Evolutionary conservation across 176 grass and related monocot genomes (phyloP).

Genomic region (Rhynchospora pubera): DNA sequence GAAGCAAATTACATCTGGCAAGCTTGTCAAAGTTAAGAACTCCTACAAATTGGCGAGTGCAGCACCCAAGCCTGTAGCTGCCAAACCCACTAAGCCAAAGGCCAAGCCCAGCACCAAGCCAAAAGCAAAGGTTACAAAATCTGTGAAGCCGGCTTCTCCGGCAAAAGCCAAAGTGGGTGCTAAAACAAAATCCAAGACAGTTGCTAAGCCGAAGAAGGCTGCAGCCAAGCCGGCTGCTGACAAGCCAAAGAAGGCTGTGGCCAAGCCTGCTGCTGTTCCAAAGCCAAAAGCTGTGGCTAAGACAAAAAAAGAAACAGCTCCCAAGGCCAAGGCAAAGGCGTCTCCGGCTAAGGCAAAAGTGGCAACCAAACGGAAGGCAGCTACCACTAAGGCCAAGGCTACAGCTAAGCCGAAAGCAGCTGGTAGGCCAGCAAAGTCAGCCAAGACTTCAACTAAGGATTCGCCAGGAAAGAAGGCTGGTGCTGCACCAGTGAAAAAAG

Average conservation of each 20-base stretch:
- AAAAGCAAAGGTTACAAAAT: background rate
- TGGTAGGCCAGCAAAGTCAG: background rate
- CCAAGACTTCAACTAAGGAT: slow-evolving; percentile 1
- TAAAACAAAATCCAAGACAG: background rate
- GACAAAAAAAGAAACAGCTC: slow-evolving; percentile 10
- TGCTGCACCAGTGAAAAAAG: background rate
- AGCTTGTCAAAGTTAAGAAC: slow-evolving; percentile 58
- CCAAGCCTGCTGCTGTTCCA: background rate
- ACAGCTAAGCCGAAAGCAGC: slow-evolving; percentile 1
- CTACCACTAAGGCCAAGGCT: slow-evolving; percentile 2
- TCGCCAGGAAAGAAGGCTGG: background rate
- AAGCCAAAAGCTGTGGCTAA: slow-evolving; percentile 15
- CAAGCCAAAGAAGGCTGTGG: slow-evolving; percentile 28
- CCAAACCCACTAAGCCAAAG: slow-evolving; percentile 3
- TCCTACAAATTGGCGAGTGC: slow-evolving; percentile 59
- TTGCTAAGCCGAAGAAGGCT: background rate
- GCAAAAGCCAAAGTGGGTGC: slow-evolving; percentile 30
- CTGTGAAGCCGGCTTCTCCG: slow-evolving; percentile 4
- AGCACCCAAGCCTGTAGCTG: background rate
- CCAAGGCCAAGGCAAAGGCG: slow-evolving; percentile 1
- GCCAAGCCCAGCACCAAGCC: slow-evolving; percentile 27
- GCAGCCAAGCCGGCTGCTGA: background rate
- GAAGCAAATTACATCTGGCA: slow-evolving; percentile 43
- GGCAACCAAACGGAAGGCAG: background rate
- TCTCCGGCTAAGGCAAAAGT: slow-evolving; percentile 7